Evolutionary conservation across 768 basidiomycete genomes (phyloP), one percentile per base, ranked within the genome.

Genomic region (Phlebiopsis flavidoalba): DNA sequence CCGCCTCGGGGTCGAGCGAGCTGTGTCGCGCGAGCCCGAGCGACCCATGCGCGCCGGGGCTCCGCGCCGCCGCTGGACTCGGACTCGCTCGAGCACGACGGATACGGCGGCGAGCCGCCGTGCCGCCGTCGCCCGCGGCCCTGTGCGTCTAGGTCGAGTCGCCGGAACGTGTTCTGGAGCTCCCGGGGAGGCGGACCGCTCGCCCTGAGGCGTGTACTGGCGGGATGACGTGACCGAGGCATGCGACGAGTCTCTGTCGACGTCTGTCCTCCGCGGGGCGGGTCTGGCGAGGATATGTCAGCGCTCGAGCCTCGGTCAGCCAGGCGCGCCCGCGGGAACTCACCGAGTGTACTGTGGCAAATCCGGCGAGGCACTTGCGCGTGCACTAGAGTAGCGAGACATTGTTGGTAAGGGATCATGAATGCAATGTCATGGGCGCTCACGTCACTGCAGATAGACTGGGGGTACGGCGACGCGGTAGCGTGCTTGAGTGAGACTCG

Each of bases 381-480:
- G 8, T 10, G 60, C 50, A 8, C 47, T 49, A 17, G 19, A 49
- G 19, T 49, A 17, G 3, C 10, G 48, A 26, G 33, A 22, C 31
- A 47, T 17, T 31, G 10, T 21, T 8, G 11, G 24, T 54, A 17
- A 53, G 51, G n/a, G 17, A 22, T 45, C 36, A n/a, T 10, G 3
- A 48, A 47, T 24, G 24, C 53, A 26, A 46, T n/a, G 53, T 43
- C 21, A 4, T 19, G 37, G 2, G 54, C n/a, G 21, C 61, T 51
- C 48, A 62, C 61, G 61, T 62, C 24, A 62, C 61, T 15, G 57
- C 56, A 10, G 61, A 62, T 4, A 62, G 47, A 26, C 58, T 59
- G 11, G 47, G n/a, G 58, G 33, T 59, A 48, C 11, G 57, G 58
- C 15, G 48, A 51, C 15, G 36, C 37, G 7, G 19, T 21, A 19